Evolutionary conservation across 768 basidiomycete species (phyloP), one percentile per base, ranked within the genome.

Genomic region (Pisolithus sp.): DNA sequence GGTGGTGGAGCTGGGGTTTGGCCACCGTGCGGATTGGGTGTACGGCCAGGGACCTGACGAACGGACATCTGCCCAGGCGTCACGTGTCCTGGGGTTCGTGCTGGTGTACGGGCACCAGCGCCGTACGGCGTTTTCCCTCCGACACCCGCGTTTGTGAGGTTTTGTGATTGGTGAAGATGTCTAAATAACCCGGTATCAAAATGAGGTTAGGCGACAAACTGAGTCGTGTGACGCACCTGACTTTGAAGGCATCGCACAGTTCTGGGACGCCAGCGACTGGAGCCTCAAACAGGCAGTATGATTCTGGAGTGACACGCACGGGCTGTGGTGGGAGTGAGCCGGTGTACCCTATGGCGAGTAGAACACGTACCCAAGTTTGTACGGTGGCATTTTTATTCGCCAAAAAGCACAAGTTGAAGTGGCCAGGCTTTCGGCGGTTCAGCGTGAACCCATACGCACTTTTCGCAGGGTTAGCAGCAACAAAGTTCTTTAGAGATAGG

Each of bases 221-320:
- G 28, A 30, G 3, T n/a, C 4, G 1, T 17, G 15, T n/a, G 28
- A 45, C 76, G 59, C 60, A 84, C 84, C 85, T 70, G 62, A 90
- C 82, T 82, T 97, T 97, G 82, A 98, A 98, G 18, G 94, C 93
- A 66, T 97, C 94, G 57, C 95, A 96, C 5, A 98, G 72, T 67
- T 96, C 93, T 4, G 89, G 85, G 23, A 98, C 91, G 36, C 91
- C 93, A 7, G 89, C 84, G 23, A 92, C 90, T 43, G 91, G 82
- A 6, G 91, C 89, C 57, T 93, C 91, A 60, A 91, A 92, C 17
- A 97, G 78, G 63, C 86, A 87, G 64, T 93, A 96, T 5, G 88
- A 88, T 68, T 90, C 85, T 2, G 91, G 92, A 6, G 87, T 79
- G 40, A 93, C 89, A 43, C 91, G 84, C 43, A 94, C 82, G 37